Conservation (phyloP, 345 rosid genomes). For the Dimocarpus longan region DNA sequence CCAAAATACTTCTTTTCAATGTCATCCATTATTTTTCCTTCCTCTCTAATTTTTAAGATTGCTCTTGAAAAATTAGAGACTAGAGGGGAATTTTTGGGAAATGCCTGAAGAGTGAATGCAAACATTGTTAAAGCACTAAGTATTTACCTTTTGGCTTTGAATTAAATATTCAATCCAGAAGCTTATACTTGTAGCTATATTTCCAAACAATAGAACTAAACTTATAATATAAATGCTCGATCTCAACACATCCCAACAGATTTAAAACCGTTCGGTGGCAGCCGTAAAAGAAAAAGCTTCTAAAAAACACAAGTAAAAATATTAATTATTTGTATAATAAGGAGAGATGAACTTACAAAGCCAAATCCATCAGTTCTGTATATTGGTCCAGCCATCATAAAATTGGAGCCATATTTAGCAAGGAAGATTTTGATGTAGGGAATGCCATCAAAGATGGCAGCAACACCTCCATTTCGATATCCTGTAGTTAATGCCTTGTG, state of each 20-base stretch:
- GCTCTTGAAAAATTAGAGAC: conserved; percentile 27
- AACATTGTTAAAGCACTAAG: no score
- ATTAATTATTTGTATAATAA: background rate
- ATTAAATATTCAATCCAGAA: no score
- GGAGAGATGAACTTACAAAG: conserved; percentile 30
- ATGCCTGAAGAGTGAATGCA: conserved; percentile 5
- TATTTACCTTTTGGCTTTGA: no score
- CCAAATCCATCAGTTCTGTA: conserved; percentile 40
- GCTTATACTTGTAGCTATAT: no score
- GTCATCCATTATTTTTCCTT: background rate
- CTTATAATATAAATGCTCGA: no score
- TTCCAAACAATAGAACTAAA: no score
- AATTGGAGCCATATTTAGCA: conserved; percentile 23
- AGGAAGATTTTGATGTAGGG: conserved; percentile 33
- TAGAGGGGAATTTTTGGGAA: conserved; percentile 22
- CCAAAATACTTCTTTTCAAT: conserved; percentile 16
- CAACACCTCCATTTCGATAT: conserved; percentile 29
- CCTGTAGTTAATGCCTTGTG: conserved; percentile 19
- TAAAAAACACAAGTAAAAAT: no score
- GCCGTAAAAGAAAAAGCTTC: no score
- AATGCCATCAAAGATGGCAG: conserved; percentile 43
- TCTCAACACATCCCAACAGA: no score
- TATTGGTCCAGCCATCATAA: conserved; percentile 22
- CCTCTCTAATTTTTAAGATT: conserved; percentile 19
- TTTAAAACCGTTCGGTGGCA: no score